phyloP scores from a whole-genome alignment of 805 yeast genomes.

The Yueomyces sinensis region DNA sequence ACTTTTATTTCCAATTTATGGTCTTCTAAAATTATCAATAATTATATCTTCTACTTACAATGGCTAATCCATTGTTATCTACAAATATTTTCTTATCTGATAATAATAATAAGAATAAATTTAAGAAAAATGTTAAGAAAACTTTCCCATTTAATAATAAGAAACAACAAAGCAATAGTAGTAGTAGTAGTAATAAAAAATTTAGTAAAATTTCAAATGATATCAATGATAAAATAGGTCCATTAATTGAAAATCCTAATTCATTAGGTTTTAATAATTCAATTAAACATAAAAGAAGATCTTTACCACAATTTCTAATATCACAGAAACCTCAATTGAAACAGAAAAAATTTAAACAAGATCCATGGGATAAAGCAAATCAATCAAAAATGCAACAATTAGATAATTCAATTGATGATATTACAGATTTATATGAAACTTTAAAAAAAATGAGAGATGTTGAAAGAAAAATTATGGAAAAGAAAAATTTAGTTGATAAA shows the following conservation, averaged over 20 bases:
- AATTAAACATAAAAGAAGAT: conserved; percentile 12
- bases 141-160: too few species aligned
- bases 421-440: conserved; percentile 62
- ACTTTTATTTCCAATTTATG: too few species aligned
- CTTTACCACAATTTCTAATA: conserved; percentile 25
- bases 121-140: too few species aligned
- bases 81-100: too few species aligned
- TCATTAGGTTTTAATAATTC: conserved; percentile 12
- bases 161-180: too few species aligned
- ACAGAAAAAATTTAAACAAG: conserved; percentile 21
- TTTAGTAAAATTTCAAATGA: too few species aligned
- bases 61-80: too few species aligned
- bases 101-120: too few species aligned
- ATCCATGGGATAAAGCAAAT: conserved; percentile 65
- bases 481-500: conserved; percentile 69
- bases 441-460: conserved; percentile 58
- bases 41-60: too few species aligned
- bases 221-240: too few species aligned
- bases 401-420: conserved; percentile 41
- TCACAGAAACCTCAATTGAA: conserved; percentile 26
- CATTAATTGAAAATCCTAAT: conserved; percentile 7
- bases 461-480: conserved; percentile 72
- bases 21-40: too few species aligned
- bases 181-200: too few species aligned
- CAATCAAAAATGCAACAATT: conserved; percentile 45